Conservation (phyloP, 1,139 yeast species). For the Debaryomyces coudertii region DNA sequence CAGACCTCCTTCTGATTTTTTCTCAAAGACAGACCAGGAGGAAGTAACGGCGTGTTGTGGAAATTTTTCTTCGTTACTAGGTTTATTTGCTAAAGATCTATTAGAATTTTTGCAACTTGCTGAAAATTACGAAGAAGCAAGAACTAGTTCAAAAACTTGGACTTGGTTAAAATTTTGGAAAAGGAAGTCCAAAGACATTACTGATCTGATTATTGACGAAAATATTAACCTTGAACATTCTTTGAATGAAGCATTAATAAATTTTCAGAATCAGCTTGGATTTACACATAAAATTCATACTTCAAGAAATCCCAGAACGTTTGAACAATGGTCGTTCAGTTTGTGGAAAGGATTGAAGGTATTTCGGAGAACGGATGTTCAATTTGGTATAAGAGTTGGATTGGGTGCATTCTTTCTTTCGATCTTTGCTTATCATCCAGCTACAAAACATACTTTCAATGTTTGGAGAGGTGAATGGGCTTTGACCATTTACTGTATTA, state of each 20-base stretch:
- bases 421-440: slow-evolving; percentile 65
- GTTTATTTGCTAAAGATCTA: slow-evolving; percentile 64
- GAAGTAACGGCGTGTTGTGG: slow-evolving; percentile 88
- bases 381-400: slow-evolving; percentile 80
- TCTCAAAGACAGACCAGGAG: slow-evolving; percentile 67
- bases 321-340: slow-evolving; percentile 20
- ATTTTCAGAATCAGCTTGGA: slow-evolving; percentile 36
- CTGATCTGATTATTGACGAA: slow-evolving; percentile 13
- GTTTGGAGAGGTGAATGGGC: slow-evolving; percentile 88
- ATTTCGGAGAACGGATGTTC: slow-evolving; percentile 64
- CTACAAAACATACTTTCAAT: slow-evolving; percentile 55
- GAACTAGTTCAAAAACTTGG: slow-evolving; percentile 40
- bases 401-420: slow-evolving; percentile 73
- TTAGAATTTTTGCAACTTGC: slow-evolving; percentile 50
- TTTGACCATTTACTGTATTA: slow-evolving; percentile 73
- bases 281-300: neutral
- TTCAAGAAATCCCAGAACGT: slow-evolving; percentile 10
- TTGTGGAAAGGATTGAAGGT: slow-evolving; percentile 39
- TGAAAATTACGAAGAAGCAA: slow-evolving; percentile 43
- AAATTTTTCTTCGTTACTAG: slow-evolving; percentile 68
- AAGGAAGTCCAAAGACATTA: neutral
- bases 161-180: slow-evolving; percentile 57
- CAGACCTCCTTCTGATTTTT: slow-evolving; percentile 36
- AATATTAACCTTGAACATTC: slow-evolving; percentile 16
- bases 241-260: slow-evolving; percentile 42